Evolutionary conservation across 1,139 yeast species (phyloP), one percentile per base, ranked within the genome.

Genomic region (Blastobotrys capitulatus): DNA sequence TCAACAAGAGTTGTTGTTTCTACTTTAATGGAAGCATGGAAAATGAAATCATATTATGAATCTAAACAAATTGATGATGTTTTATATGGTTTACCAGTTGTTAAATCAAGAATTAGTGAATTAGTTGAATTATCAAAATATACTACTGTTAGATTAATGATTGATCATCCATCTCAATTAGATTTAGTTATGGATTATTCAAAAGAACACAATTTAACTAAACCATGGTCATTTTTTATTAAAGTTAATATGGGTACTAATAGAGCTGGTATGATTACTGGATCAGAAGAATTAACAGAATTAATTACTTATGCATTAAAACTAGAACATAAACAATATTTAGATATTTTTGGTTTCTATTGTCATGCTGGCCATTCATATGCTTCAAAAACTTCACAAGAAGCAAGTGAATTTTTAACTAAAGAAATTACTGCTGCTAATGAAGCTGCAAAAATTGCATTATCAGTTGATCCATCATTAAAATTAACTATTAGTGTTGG

Each of bases 361-460:
- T 82, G 86, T 47, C 94, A 86, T 66, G 87, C 89, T 0, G 94
- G 94, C 1, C 86, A 83, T 57, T 82, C 90, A 0, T 86, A 86
- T 59, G 69, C 70, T 2, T 72, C 84, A 0, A 65, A 68, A 13
- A 65, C 73, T n/a, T 64, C 70, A 35, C 70, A 68, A 1, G 73
- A 73, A 27, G 86, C 88, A 0, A 73, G 73, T 48, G 61, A 61
- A 5, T 71, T 68, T 42, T 66, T 85, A 35, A 52, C 76, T 20
- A 76, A 76, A 32, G 94, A 86, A 58, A 72, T 85, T 42, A 62
- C 60, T 2, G 76, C 78, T 27, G 86, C 81, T 3, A 74, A 79
- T 54, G 61, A 62, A 9, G 90, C 89, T 0, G 77, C 83, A 6
- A 64, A 68, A 46, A 59, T 62, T 20, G 70, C 53, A 54, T 58